Base-by-base conservation (phyloP, 2,329 filamentous ascomycete species). In the Achaetomium macrosporum region DNA sequence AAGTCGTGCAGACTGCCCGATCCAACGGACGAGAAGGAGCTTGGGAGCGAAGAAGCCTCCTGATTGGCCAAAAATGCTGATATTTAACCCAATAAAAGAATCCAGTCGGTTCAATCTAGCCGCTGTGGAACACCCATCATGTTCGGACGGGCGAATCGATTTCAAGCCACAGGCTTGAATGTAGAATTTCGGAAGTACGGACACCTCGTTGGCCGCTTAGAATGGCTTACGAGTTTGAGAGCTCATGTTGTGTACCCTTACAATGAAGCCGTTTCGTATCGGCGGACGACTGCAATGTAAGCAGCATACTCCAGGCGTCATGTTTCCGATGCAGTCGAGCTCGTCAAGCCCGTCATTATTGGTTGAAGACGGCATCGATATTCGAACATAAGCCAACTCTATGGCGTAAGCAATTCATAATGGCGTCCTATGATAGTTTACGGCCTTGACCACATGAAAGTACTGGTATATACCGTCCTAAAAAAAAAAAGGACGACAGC, bases 51-150 rank as follows among this genome's bases (percentile, higher is more conserved):
- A 13, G 17, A 5, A 30, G 15, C 3, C 20, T n/a, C 11, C 17
- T 53, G 39, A 59, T 60, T 63, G 57, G 62, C 10, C 25, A 25
- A 12, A 60, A 61, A 63, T 57, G 19, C 12, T 31, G 29, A 20
- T 37, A 46, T 48, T 41, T 54, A 16, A 47, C 10, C 62, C 56
- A 64, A 64, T 64, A 47, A 62, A 39, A 61, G 53, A 59, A 57
- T 59, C 43, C 41, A 51, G 13, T 44, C 29, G 35, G 16, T 12
- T 2, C n/a, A 16, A 29, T 17, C 29, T 17, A 42, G 29, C 39
- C 30, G 36, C 19, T 35, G 53, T 44, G 52, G 37, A 52, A 8
- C 53, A 42, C 30, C 36, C 16, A 15, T 25, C 16, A 15, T 25
- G 12, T 20, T 31, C 20, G 5, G 35, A 13, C 19, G 25, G 43